These are phyloP conservation scores for Fusarium verticillioides DNA, from an alignment of 2,329 filamentous ascomycete species.

Conservation along the genomic window DNA sequence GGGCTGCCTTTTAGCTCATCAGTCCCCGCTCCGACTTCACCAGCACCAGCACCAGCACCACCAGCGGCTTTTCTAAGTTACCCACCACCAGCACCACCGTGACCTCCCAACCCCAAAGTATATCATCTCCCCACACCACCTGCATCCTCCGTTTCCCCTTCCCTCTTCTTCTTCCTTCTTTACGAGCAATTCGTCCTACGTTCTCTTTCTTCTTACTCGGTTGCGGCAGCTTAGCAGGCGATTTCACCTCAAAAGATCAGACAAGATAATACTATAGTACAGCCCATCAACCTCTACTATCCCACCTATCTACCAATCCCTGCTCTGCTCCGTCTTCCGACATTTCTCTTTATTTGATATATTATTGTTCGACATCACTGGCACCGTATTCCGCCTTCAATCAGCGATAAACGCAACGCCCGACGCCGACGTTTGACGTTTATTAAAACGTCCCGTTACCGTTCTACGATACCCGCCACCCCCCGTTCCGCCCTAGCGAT, in stretches of 20 bases:
- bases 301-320: constrained; percentile 25
- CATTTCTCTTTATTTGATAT: constrained; percentile 57
- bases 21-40: constrained; percentile 10
- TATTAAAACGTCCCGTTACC: constrained; percentile 11
- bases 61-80: constrained; percentile 1
- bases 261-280: constrained; percentile 34
- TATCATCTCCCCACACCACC: constrained; percentile 56
- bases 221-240: constrained; percentile 69
- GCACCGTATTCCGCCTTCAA: constrained; percentile 24
- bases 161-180: constrained; percentile 57
- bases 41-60: not conserved
- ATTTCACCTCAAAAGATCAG: constrained; percentile 51
- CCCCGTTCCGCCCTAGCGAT: constrained; percentile 13
- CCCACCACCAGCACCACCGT: constrained; percentile 5
- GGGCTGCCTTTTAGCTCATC: constrained; percentile 32
- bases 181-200: constrained; percentile 68
- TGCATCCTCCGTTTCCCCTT: constrained; percentile 52
- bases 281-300: constrained; percentile 9
- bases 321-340: constrained; percentile 63
- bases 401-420: constrained; percentile 14
- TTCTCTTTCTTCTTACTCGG: constrained; percentile 68
- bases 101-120: constrained; percentile 27
- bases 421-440: constrained; percentile 16
- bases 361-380: constrained; percentile 49
- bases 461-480: constrained; percentile 14